Conservation (phyloP, 1,139 yeast species). For the Suhomyces choctaworum region DNA sequence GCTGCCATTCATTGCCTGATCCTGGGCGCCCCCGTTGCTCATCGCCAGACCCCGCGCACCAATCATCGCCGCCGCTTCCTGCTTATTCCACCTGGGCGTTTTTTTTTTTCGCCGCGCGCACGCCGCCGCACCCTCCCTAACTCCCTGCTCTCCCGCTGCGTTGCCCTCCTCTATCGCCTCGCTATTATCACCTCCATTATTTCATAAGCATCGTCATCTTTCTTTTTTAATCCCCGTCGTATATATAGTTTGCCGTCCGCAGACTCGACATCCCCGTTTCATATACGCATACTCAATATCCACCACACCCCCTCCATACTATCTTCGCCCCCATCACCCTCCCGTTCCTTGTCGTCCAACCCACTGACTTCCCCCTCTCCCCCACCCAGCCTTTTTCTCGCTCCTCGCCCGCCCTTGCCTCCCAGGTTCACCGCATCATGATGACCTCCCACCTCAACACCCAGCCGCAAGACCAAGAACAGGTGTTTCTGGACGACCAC, state of each 20-base stretch:
- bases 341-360: not conserved
- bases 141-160: not conserved
- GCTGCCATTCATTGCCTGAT: conserved; percentile 1
- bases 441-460: conserved; percentile 33
- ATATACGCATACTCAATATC: not conserved
- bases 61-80: conserved; percentile 1
- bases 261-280: not conserved
- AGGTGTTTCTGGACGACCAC: conserved; percentile 32
- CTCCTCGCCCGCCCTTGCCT: conserved; percentile 5
- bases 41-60: not conserved
- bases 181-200: conserved; percentile 13
- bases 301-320: not conserved
- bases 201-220: conserved; percentile 15
- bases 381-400: conserved; percentile 5
- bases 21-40: not conserved
- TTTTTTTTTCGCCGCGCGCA: conserved; percentile 5
- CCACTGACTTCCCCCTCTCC: conserved; percentile 5
- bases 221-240: conserved; percentile 11
- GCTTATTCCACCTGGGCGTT: conserved; percentile 4
- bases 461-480: conserved; percentile 33
- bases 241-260: conserved; percentile 11
- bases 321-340: conserved; percentile 1
- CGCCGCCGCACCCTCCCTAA: conserved; percentile 6
- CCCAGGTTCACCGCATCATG: conserved; percentile 11
- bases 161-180: conserved; percentile 11